A percentile compares a stretch with the other conserved stretches of the same genome.
These are phyloP conservation scores for Annulohypoxylon moriforme DNA, from an alignment of 495 filamentous ascomycete genomes.

Conservation along the genomic window DNA sequence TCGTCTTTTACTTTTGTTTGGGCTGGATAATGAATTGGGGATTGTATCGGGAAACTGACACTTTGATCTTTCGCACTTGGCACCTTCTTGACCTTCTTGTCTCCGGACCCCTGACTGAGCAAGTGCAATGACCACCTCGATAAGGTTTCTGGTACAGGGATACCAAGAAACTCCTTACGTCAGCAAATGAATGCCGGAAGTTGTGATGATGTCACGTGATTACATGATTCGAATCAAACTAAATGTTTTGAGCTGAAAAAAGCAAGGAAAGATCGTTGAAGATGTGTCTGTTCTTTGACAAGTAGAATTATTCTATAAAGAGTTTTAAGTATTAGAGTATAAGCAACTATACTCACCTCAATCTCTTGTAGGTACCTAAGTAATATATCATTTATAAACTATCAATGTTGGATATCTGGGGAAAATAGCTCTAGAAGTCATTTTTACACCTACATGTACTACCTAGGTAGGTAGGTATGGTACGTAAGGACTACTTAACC, in stretches of 20 bases:
- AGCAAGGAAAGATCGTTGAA: not conserved
- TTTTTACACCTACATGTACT: not conserved
- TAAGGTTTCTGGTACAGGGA: not conserved
- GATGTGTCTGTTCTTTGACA: no score
- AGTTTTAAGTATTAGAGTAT: no score
- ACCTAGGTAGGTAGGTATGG: no score
- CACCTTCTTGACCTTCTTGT: slow-evolving; percentile 14
- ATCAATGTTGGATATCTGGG: not conserved
- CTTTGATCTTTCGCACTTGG: slow-evolving; percentile 21
- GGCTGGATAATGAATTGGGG: slow-evolving; percentile 1
- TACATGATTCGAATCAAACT: not conserved
- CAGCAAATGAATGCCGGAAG: not conserved
- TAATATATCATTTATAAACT: not conserved
- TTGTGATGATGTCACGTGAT: not conserved
- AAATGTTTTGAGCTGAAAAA: not conserved
- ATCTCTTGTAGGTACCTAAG: no score
- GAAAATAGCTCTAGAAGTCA: not conserved
- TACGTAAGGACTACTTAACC: not conserved
- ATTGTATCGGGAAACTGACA: slow-evolving; percentile 25
- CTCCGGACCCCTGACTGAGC: slow-evolving; percentile 30
- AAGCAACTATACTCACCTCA: no score
- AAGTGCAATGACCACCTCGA: slow-evolving; percentile 30
- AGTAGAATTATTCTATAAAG: no score
- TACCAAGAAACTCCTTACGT: not conserved
- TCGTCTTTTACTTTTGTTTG: not conserved